phyloP scores from a whole-genome alignment of 768 basidiomycete species.

The Hysterangium stoloniferum region DNA sequence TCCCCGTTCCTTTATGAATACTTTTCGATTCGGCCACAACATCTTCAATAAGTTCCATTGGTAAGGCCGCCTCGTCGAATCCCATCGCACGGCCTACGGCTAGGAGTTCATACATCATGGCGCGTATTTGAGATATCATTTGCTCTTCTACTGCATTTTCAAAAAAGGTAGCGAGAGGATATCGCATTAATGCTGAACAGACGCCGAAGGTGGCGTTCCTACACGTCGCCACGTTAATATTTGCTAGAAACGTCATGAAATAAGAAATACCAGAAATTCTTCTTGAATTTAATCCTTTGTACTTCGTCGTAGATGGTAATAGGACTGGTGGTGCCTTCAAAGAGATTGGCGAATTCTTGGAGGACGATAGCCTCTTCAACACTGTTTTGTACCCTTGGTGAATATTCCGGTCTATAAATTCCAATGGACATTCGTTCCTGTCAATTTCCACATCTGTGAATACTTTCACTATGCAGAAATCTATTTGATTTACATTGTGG shows the following conservation, averaged over 20 bases:
- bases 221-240: too few species aligned
- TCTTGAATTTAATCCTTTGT: constrained; percentile 52
- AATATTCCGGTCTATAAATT: constrained; percentile 43
- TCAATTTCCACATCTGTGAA: neutral
- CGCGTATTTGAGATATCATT: constrained; percentile 41
- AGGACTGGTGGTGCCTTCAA: constrained; percentile 41
- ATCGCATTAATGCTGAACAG: constrained; percentile 42
- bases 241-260: too few species aligned
- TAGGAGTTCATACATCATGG: constrained; percentile 38
- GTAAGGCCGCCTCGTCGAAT: constrained; percentile 42
- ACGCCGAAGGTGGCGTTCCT: constrained; percentile 47
- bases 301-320: constrained; percentile 46
- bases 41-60: constrained; percentile 33
- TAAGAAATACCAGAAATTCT: constrained; percentile 45
- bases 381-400: constrained; percentile 34
- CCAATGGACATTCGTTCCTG: constrained; percentile 48
- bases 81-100: constrained; percentile 35
- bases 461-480: neutral
- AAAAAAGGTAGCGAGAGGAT: constrained; percentile 43
- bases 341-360: constrained; percentile 36
- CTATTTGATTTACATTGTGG: constrained; percentile 44
- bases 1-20: constrained; percentile 35
- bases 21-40: constrained; percentile 34
- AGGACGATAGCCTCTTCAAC: constrained; percentile 35
- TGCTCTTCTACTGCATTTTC: constrained; percentile 33